Base-by-base conservation (phyloP, 208 protist species). In the Eutreptiella sp. region DNA sequence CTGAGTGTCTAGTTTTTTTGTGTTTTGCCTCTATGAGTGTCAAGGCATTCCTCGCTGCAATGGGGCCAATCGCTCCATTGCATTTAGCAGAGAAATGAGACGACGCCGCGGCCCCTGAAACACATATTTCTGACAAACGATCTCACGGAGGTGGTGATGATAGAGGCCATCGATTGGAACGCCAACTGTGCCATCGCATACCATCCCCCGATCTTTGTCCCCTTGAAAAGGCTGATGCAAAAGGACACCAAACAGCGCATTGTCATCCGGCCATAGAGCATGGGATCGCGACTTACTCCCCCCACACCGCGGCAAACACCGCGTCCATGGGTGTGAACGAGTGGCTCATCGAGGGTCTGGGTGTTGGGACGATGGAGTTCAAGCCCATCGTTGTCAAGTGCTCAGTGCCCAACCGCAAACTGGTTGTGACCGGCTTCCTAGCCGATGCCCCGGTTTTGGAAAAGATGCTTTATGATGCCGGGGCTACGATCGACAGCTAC, bases 61-160 rank as follows among this genome's bases (percentile, higher is more conserved):
- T 93, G 84, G 67, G 66, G 32, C 59, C 79, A 48, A 79, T 90
- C 41, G 88, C 85, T 11, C 86, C 88, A 31, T 79, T 92, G 28
- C 61, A 63, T 5, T 75, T 91, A n/a, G 89, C 89, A 5, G 87
- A 93, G 54, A 61, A 70, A 38, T 95, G 89, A 86, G 89, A 95
- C 63, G 9, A 39, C 52, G n/a, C 72, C 70, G 29, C 77, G 79
- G 53, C 55, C 52, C 4, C 73, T 38, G 9, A 70, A 68, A 24
- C 67, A 73, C 23, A 77, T 93, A 24, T 52, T 92, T 50, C 80
- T 91, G 19, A 88, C 89, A 5, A 86, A 93, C 24, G 89, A 95
- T 60, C 80, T 93, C 26, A 93, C 87, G 11, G 79, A 81, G 0
- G 75, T 73, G 32, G 85, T 92, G 28, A 73, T 95, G 73, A 73